Percentiles rank a stretch among this genome's conserved stretches.
Conservation (phyloP, 768 basidiomycete genomes). For the Tulasnella sp. region DNA sequence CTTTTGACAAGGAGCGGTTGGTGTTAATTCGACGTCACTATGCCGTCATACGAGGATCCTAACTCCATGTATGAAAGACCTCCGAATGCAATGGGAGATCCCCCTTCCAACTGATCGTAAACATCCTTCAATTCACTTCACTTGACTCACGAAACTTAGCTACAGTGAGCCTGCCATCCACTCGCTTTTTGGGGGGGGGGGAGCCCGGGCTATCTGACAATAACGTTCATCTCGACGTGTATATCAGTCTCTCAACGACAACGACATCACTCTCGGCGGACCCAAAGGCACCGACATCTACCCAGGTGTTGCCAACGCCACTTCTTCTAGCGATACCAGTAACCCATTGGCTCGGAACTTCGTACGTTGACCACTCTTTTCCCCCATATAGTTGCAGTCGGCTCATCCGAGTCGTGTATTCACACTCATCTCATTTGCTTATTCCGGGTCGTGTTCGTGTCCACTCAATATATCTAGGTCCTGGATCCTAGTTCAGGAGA, state of each 20-base stretch:
- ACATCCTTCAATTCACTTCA: too few species aligned
- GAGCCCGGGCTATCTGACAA: too few species aligned
- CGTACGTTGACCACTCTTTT: background rate
- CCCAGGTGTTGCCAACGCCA: background rate
- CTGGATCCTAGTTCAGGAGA: slow-evolving; percentile 37
- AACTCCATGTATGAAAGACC: background rate
- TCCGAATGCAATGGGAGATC: background rate
- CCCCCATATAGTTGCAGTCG: background rate
- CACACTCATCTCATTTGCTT: background rate
- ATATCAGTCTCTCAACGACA: slow-evolving; percentile 6
- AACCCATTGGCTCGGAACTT: slow-evolving; percentile 11
- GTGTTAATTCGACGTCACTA: background rate
- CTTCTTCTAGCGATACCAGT: slow-evolving; percentile 10
- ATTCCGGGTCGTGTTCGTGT: background rate
- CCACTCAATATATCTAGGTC: slow-evolving; percentile 30
- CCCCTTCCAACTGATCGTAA: background rate
- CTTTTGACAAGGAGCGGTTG: too few species aligned
- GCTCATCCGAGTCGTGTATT: background rate
- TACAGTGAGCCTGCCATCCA: background rate
- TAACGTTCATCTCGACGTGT: background rate
- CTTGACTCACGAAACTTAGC: background rate
- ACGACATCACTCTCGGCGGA: slow-evolving; percentile 6
- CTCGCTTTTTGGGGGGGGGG: background rate
- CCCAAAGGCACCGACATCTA: slow-evolving; percentile 3
- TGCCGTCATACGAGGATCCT: background rate